Evolutionary conservation across 2,329 filamentous ascomycete species (phyloP), one percentile per base, ranked within the genome.

Genomic region (Colletotrichum higginsianum): DNA sequence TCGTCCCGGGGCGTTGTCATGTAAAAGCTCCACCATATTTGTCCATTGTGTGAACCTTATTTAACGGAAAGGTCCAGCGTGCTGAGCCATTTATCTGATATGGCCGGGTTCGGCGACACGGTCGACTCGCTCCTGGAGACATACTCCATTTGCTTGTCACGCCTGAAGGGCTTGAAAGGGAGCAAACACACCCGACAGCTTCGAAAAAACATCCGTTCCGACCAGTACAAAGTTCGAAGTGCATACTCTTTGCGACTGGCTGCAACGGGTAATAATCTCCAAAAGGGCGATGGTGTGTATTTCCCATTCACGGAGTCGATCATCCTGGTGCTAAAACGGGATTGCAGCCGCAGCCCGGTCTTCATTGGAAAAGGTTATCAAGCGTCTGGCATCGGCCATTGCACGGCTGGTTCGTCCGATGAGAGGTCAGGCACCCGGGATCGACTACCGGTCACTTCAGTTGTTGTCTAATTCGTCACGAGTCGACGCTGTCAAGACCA

Each of bases 391-490:
- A 58, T 79, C 79, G 9, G 83, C 83, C 18, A 81, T 88, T 60
- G 75, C 79, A n/a, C 79, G 78, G 18, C 76, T 86, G 7, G 76
- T 85, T 61, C 77, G 78, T n/a, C 74, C 80, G 49, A 81, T 80
- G 18, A 79, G 77, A 44, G 76, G 78, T 18, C 76, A 79, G 55
- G 75, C 75, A 46, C 80, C 79, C 1, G 75, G 75, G 38, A 75
- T 87, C 52, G 84, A 87, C 77, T 87, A 86, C 71, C 80, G 82
- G 35, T 84, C 84, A 2, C 80, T 89, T 38, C 78, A 84, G 71
- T 81, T 83, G 7, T 75, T 89, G 38, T 88, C 86, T 4, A 84
- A 83, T 68, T 77, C 82, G 3, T 87, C 86, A 0, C 81, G 86
- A 35, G 71, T 81, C n/a, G 84, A 87, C 61, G 85, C 86, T 1